Base-by-base conservation (phyloP, 1,284 basidiomycete species). In the Rugosomyces carneus region DNA sequence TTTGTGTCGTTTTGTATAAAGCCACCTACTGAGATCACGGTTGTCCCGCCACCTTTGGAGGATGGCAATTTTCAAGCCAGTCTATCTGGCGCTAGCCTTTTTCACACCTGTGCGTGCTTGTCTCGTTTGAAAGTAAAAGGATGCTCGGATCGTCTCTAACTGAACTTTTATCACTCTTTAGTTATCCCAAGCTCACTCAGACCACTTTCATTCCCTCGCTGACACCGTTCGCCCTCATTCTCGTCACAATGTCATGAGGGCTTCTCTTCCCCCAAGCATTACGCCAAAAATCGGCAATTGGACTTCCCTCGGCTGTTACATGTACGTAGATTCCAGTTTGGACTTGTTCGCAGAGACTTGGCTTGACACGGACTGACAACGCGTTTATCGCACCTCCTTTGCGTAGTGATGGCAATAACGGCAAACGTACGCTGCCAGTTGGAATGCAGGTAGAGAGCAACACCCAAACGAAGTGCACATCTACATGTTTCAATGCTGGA, bases 301-400 rank as follows among this genome's bases (percentile, higher is more conserved):
- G 82, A 62, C 64, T 5, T 80, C 80, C 1, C 67, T 84, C 20
- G 82, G 82, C 5, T 85, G 82, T 59, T 83, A 71, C 62, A 78
- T 67, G 81, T 83, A 55, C 41, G 70, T 63, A 13, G 41, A 39
- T 40, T 52, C 48, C 29, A 49, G 23, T 37, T n/a, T 5, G 5
- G 19, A 2, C 36, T 10, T 40, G 34, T 26, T 13, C 24, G 40
- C 32, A 37, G 37, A 29, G 2, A 9, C 9, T 5, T 13, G 10
- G 27, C 5, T 23, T 47, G 46, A 37, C 53, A 13, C 8, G 29
- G 44, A 53, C 47, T 51, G 29, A 40, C n/a, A 29, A 29, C 13
- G 13, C 2, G 10, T 29, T 15, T 51, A 15, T 32, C 29, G 20
- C 37, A n/a, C 40, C 13, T 20, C 13, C 27, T 29, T 13, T 9